A percentile compares a stretch with the other conserved stretches of the same genome.
Evolutionary conservation across 257 asterid genomes (phyloP).

Genomic region (Nicotiana paniculata): DNA sequence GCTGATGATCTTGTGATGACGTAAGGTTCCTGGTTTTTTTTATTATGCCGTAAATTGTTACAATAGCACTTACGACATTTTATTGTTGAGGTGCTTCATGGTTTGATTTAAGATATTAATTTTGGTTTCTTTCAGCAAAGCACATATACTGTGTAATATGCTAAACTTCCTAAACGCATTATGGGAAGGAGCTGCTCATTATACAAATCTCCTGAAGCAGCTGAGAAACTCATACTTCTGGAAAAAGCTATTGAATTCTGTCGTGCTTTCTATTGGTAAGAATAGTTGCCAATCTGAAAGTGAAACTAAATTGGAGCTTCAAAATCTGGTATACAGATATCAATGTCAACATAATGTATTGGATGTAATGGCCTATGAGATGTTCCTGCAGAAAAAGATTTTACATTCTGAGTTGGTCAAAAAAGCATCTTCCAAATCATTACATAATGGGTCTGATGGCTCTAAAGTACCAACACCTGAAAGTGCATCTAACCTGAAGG

Average conservation of each 20-base stretch:
- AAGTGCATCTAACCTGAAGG: constrained; percentile 35
- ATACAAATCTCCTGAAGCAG: constrained; percentile 53
- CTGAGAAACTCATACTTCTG: constrained; percentile 66
- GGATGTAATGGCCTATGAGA: constrained; percentile 71
- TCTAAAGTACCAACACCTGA: constrained; percentile 18
- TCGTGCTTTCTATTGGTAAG: constrained; percentile 28
- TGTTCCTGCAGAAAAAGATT: constrained; percentile 71
- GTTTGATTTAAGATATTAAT: constrained; percentile 5
- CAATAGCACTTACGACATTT: not conserved
- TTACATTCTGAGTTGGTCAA: constrained; percentile 41
- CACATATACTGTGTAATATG: constrained; percentile 41
- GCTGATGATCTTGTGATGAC: constrained; percentile 58
- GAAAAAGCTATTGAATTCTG: constrained; percentile 53
- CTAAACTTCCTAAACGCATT: constrained; percentile 72
- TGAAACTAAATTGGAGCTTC: constrained; percentile 34
- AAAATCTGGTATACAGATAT: constrained; percentile 39
- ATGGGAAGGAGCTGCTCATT: constrained; percentile 96
- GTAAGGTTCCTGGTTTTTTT: constrained; percentile 26
- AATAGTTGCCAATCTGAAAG: constrained; percentile 30
- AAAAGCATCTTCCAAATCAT: constrained; percentile 39
- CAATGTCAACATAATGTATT: constrained; percentile 48
- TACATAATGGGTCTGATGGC: constrained; percentile 28
- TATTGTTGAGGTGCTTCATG: not conserved
- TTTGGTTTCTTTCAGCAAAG: constrained; percentile 45
- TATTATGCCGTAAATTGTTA: not conserved